Evolutionary conservation across 352 stramenopile genomes (phyloP), one percentile per base, ranked within the genome.

Genomic region (Phytopythium cucurbitacearum): DNA sequence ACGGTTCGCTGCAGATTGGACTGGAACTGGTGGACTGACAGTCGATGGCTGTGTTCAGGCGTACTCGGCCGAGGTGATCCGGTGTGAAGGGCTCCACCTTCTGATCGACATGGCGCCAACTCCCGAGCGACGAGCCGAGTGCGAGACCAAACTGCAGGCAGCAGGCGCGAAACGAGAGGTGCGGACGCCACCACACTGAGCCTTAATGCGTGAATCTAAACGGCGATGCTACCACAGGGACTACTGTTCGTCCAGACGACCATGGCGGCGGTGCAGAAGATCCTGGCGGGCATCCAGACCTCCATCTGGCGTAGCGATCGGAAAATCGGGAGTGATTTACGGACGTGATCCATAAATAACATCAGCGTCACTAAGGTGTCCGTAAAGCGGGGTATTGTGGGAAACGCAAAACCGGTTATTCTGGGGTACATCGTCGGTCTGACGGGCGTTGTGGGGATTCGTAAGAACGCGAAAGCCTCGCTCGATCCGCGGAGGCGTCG

Each of bases 11-110:
- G 1, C 2, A 5, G 5, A 3, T 43, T 7, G 7, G 36, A 5
- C 16, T 16, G 7, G 8, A 16, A 40, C 40, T 15, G 3, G 7
- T 42, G 36, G 11, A 46, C 15, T 64, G 34, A 28, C 13, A 7
- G 16, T 36, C 28, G 39, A n/a, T 33, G 3, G 54, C 9, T 59
- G 3, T 46, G n/a, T 10, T 16, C 35, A 84, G 73, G 70, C 57
- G 16, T 77, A 77, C 40, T 80, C 73, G 2, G 77, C 80, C 32
- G 70, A 66, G 51, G 64, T 80, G 48, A 73, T 84, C 57, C 78
- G 69, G 48, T 67, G 57, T 9, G 72, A 83, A 47, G 70, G 69
- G 40, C 39, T 80, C 43, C 64, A 76, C 36, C 39, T 80, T 39
- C 70, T 75, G 8, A 46, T 67, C 45, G 56, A 74, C 63, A 34